Base-by-base conservation (phyloP, 1,284 basidiomycete species). In the Ustilago hordei region DNA sequence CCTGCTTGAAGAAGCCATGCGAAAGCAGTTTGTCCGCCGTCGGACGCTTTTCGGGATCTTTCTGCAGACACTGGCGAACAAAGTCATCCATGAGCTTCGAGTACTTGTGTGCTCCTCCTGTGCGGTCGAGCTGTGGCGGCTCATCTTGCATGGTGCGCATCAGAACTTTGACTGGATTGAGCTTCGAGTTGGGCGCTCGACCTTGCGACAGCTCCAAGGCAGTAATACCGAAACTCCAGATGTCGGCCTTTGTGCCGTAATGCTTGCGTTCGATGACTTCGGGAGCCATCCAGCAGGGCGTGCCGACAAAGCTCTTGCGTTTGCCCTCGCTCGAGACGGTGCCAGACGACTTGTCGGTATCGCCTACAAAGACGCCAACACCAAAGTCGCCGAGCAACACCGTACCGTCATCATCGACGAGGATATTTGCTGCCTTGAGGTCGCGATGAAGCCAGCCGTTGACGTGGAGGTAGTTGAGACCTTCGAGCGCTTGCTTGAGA, bases 231-330 rank as follows among this genome's bases (percentile, higher is more conserved):
- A 95, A 93, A 50, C 92, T 93, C 93, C 93, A 95, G 69, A 95
- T 94, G 82, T 95, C 94, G 50, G 93, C 93, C 72, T 85, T 79
- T 91, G 91, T 23, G 90, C 90, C 93, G 85, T 95, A 95, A 73
- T 91, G 91, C 76, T 90, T 91, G 60, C 93, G 91, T 79, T 92
- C 90, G 55, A 95, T 93, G 32, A 95, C 90, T 80, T 95, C 94
- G 2, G 94, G 94, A 0, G 94, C 93, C 94, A 95, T 95, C 93
- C 93, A 95, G 83, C 93, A 94, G 1, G 94, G 94, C 35, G 94
- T 95, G 56, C 94, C 94, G 19, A 95, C 94, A 83, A 95, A 95
- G 9, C 92, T 93, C 85, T 92, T 93, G 90, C 90, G 19, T 91
- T 88, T 60, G 84, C 87, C 66, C 88, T 89, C 56, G 88, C 87